Percentiles rank a stretch among this genome's conserved stretches.
These are phyloP conservation scores for Ambrosia trifida DNA, from an alignment of 129 eudicot species.

Conservation along the genomic window DNA sequence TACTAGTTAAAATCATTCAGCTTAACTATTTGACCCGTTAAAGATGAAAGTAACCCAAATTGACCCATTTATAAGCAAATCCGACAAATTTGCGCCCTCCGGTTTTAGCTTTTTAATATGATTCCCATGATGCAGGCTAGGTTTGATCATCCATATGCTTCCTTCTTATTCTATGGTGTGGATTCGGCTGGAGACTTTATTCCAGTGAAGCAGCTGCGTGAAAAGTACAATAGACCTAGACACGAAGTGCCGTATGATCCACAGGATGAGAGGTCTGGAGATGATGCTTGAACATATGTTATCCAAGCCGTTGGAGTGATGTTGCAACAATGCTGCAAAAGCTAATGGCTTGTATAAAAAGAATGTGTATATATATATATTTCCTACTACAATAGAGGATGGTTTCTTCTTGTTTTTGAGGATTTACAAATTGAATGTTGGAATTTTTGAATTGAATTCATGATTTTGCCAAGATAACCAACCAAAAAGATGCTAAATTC, in stretches of 20 bases:
- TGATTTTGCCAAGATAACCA: conserved; percentile 3
- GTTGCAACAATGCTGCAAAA: neutral
- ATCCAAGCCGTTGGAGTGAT: conserved; percentile 22
- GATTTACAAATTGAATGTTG: conserved; percentile 16
- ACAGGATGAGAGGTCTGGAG: conserved; percentile 49
- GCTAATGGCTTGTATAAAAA: conserved; percentile 24
- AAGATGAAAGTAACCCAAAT: conserved; percentile 11
- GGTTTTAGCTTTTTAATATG: conserved; percentile 8
- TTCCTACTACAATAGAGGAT: conserved; percentile 17
- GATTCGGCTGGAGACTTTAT: conserved; percentile 94
- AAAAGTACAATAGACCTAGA: conserved; percentile 82
- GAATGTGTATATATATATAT: conserved; percentile 21
- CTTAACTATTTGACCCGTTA: neutral
- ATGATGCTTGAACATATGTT: conserved; percentile 39
- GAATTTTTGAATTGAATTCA: neutral
- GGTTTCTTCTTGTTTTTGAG: conserved; percentile 12
- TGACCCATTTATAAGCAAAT: neutral
- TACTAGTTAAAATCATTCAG: neutral
- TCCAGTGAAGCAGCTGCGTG: conserved; percentile 87
- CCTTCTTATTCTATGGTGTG: conserved; percentile 83
- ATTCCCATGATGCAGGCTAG: conserved; percentile 50
- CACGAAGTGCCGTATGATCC: conserved; percentile 81
- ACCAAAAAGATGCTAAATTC: neutral
- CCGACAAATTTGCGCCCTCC: neutral
- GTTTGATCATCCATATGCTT: conserved; percentile 83